Conservation (phyloP, 164 flowering plant genomes). For the Umbilicus rupestris region DNA sequence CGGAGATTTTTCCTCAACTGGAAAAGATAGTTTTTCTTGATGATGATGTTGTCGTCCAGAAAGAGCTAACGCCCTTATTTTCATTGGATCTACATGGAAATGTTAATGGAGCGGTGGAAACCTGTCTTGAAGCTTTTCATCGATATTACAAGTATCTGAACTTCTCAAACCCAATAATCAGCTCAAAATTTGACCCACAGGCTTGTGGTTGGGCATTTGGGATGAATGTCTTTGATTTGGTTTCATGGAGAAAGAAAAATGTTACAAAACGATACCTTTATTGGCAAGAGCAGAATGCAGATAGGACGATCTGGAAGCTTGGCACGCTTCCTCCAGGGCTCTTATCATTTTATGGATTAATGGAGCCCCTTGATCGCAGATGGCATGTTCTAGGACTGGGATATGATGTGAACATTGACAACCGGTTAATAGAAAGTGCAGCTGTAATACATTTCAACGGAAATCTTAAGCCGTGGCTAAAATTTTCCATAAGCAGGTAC, state of each 20-base stretch:
- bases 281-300: constrained; percentile 72
- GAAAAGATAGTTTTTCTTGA: constrained; percentile 82
- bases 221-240: constrained; percentile 78
- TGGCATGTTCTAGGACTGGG: constrained; percentile 90
- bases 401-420: constrained; percentile 54
- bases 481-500: constrained; percentile 52
- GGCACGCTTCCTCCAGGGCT: constrained; percentile 83
- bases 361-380: constrained; percentile 84
- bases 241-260: constrained; percentile 63
- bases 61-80: constrained; percentile 75
- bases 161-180: constrained; percentile 60
- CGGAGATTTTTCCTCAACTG: constrained; percentile 64
- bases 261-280: constrained; percentile 64
- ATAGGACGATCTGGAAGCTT: constrained; percentile 53
- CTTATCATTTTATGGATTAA: constrained; percentile 67
- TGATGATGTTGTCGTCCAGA: constrained; percentile 82
- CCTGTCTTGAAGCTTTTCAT: constrained; percentile 82
- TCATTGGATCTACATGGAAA: constrained; percentile 77
- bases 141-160: constrained; percentile 77
- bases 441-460: constrained; percentile 81
- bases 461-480: constrained; percentile 85
- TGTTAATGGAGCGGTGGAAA: constrained; percentile 88
- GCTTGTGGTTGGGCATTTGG: constrained; percentile 92
- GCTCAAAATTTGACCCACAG: constrained; percentile 76
- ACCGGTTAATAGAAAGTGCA: constrained; percentile 66